Percentiles rank a stretch among this genome's conserved stretches.
phyloP scores from a whole-genome alignment of 495 filamentous ascomycete species.

The Aspergillus steynii region DNA sequence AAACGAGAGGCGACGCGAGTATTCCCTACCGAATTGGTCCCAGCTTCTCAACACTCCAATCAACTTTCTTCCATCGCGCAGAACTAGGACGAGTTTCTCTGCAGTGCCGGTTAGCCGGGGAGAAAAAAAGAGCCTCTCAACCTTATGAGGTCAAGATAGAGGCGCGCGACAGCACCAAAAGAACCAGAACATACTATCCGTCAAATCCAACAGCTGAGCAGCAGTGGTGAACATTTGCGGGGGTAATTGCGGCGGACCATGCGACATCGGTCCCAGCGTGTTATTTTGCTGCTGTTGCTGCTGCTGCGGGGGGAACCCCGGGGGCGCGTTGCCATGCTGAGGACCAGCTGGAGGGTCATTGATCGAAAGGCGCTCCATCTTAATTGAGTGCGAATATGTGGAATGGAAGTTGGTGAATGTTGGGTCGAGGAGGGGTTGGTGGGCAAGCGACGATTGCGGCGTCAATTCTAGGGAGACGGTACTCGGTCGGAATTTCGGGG shows the following conservation, averaged over 20 bases:
- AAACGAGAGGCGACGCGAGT: not conserved
- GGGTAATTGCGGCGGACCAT: conserved; percentile 52
- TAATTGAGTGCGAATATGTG: not conserved
- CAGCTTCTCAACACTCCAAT: conserved; percentile 92
- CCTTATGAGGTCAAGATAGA: not conserved
- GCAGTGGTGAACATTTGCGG: conserved; percentile 98
- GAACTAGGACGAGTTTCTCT: conserved; percentile 91
- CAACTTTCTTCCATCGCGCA: conserved; percentile 90
- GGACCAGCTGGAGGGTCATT: conserved; percentile 37
- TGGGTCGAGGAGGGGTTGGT: conserved; percentile 13
- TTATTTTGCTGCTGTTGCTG: conserved; percentile 13
- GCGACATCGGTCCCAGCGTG: conserved; percentile 23
- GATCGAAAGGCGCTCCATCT: conserved; percentile 45
- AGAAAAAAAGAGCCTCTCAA: not conserved
- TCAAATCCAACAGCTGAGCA: conserved; percentile 89
- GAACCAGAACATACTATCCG: conserved; percentile 70
- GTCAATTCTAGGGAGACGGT: conserved; percentile 2
- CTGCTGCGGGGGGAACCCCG: conserved; percentile 25
- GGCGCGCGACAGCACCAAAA: not conserved
- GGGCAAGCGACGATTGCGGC: conserved; percentile 12
- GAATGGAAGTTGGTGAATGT: not conserved
- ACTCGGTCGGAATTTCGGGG: not conserved
- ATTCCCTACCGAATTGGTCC: conserved; percentile 88
- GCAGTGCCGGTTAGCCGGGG: conserved; percentile 3
- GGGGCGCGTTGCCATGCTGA: conserved; percentile 34